Conservation (phyloP, 1,284 basidiomycete species). For the Schizopora paradoxa region DNA sequence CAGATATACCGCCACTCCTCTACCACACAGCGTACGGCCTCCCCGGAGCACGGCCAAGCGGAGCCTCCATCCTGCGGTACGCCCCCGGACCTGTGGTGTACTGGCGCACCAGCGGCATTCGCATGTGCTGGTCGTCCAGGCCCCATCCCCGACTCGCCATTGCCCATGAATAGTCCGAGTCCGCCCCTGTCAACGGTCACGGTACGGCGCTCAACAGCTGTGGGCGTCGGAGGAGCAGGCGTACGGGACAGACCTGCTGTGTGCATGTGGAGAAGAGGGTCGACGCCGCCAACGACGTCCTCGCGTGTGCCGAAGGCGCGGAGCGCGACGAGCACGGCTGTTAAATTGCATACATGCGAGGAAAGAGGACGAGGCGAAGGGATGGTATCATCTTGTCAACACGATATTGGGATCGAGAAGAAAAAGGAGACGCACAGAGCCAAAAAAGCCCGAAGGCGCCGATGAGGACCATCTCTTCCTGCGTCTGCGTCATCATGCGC, state of each 20-base stretch:
- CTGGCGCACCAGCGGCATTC: slow-evolving; percentile 5
- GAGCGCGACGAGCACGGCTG: slow-evolving; percentile 18
- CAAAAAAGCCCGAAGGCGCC: slow-evolving; percentile 64
- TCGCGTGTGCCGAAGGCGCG: slow-evolving; percentile 15
- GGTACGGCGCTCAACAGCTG: too few relatives aligned
- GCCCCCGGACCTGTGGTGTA: slow-evolving; percentile 5
- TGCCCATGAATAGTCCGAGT: too few relatives aligned
- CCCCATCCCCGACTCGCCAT: too few relatives aligned
- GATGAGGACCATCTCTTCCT: slow-evolving; percentile 68
- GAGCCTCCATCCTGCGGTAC: slow-evolving; percentile 18
- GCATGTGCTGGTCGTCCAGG: neutral
- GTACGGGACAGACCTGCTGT: too few relatives aligned
- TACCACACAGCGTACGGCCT: slow-evolving; percentile 60
- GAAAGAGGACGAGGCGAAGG: neutral
- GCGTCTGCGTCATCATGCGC: slow-evolving; percentile 53
- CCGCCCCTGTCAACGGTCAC: too few relatives aligned
- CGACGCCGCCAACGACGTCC: neutral
- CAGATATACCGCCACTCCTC: slow-evolving; percentile 68
- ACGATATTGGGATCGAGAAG: slow-evolving; percentile 8
- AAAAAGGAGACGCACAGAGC: slow-evolving; percentile 48
- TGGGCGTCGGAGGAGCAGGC: too few relatives aligned
- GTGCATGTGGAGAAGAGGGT: neutral
- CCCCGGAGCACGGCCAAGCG: slow-evolving; percentile 51
- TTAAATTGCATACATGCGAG: too few relatives aligned
- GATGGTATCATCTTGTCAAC: neutral